Evolutionary conservation across 75 land plant species (phyloP).

Genomic region (Chamaecyparis obtusa): DNA sequence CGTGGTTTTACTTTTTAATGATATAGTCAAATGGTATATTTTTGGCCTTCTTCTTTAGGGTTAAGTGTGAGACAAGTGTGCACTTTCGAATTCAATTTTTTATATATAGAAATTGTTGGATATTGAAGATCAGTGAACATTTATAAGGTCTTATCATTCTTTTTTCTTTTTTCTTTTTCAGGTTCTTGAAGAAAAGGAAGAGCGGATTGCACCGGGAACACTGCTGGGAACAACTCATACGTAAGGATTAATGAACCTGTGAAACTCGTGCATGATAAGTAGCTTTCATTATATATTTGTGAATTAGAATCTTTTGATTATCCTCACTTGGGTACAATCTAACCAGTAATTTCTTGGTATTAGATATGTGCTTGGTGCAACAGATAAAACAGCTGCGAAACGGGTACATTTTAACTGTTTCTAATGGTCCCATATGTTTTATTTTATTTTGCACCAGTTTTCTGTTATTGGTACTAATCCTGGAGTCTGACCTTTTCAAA

Average conservation of each 20-base stretch:
- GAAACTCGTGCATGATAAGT: too few species aligned
- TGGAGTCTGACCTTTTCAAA: neutral
- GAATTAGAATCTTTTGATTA: neutral
- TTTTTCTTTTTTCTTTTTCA: slow-evolving; percentile 23
- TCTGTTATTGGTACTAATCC: neutral
- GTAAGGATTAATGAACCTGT: slow-evolving; percentile 36
- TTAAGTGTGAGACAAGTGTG: neutral
- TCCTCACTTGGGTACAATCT: neutral
- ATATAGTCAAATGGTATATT: neutral
- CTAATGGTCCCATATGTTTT: neutral
- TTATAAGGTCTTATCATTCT: neutral
- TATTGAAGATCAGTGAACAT: neutral
- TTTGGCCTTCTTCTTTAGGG: neutral
- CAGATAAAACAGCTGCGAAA: slow-evolving; percentile 19
- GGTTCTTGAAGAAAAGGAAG: slow-evolving; percentile 98
- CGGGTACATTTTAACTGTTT: slow-evolving; percentile 6
- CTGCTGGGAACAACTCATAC: slow-evolving; percentile 90
- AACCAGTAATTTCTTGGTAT: neutral
- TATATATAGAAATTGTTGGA: neutral
- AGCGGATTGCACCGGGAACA: slow-evolving; percentile 81
- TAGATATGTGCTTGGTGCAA: slow-evolving; percentile 19
- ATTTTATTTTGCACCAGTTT: neutral
- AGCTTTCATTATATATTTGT: neutral
- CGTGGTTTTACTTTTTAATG: neutral
- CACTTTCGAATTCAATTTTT: neutral